Conservation (phyloP, 1,284 basidiomycete genomes). For the Gomphus bonarii region DNA sequence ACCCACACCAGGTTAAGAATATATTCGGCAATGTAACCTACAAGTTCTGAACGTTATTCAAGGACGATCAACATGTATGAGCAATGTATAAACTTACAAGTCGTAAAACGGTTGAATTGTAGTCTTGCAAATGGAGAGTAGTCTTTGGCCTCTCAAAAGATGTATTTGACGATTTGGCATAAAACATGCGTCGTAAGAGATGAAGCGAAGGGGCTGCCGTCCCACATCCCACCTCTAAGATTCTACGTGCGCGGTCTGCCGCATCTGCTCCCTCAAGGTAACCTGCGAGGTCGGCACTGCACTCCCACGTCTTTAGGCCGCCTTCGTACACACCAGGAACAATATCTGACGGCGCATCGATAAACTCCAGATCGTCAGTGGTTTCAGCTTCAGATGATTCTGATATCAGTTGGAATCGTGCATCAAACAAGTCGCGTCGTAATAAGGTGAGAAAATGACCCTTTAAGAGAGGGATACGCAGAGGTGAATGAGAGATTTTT, state of each 20-base stretch:
- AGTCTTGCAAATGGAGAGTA: constrained; percentile 85
- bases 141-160: constrained; percentile 25
- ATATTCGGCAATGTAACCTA: constrained; percentile 77
- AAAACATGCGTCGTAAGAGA: constrained; percentile 55
- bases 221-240: constrained; percentile 72
- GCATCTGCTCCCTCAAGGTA: constrained; percentile 22
- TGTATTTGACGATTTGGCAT: constrained; percentile 16
- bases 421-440: constrained; percentile 88
- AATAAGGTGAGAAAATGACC: constrained; percentile 35
- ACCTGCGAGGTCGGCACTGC: constrained; percentile 77
- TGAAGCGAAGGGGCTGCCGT: constrained; percentile 80
- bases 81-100: constrained; percentile 35
- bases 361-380: constrained; percentile 34
- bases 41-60: not conserved
- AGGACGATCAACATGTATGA: not conserved
- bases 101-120: constrained; percentile 76
- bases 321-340: constrained; percentile 93
- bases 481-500: constrained; percentile 51
- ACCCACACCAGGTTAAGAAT: constrained; percentile 76
- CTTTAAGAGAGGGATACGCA: constrained; percentile 31
- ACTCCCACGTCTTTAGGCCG: constrained; percentile 97
- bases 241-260: constrained; percentile 20
- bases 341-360: constrained; percentile 82
- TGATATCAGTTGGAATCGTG: constrained; percentile 82
- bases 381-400: constrained; percentile 21